These are phyloP conservation scores for Heterobasidion annosum DNA, from an alignment of 1,284 basidiomycete genomes.

Conservation along the genomic window DNA sequence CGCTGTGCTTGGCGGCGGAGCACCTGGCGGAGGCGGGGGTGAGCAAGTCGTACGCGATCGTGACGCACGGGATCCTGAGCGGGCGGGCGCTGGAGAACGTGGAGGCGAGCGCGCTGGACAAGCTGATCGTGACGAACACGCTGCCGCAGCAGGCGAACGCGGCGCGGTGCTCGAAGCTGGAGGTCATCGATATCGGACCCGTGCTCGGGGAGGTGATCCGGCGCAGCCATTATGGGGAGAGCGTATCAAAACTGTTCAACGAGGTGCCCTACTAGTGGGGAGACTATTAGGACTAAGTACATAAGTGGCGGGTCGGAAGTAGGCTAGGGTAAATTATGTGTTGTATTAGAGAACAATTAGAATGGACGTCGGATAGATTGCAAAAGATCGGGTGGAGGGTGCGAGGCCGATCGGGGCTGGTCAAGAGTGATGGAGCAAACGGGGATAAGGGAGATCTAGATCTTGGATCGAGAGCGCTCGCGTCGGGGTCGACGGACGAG, in stretches of 20 bases:
- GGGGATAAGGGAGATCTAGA: no score
- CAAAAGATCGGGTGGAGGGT: no score
- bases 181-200: constrained; percentile 92
- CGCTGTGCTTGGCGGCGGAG: constrained; percentile 86
- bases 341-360: no score
- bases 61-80: constrained; percentile 95
- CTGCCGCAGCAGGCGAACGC: constrained; percentile 85
- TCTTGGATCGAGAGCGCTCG: no score
- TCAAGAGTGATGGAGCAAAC: no score
- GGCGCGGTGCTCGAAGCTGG: constrained; percentile 76
- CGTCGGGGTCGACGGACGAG: no score
- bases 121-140: constrained; percentile 98
- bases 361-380: no score
- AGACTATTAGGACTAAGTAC: background rate
- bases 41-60: constrained; percentile 81
- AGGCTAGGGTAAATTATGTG: no score
- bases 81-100: constrained; percentile 78
- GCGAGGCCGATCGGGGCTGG: no score
- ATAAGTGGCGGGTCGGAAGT: background rate
- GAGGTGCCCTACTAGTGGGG: constrained; percentile 73
- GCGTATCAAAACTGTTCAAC: constrained; percentile 75
- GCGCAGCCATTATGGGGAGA: constrained; percentile 82
- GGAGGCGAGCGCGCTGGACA: constrained; percentile 75
- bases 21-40: constrained; percentile 92
- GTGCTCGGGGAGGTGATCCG: constrained; percentile 97